A percentile compares a stretch with the other conserved stretches of the same genome.
Conservation (phyloP, 2,329 filamentous ascomycete genomes). For the Colletotrichum costaricense region DNA sequence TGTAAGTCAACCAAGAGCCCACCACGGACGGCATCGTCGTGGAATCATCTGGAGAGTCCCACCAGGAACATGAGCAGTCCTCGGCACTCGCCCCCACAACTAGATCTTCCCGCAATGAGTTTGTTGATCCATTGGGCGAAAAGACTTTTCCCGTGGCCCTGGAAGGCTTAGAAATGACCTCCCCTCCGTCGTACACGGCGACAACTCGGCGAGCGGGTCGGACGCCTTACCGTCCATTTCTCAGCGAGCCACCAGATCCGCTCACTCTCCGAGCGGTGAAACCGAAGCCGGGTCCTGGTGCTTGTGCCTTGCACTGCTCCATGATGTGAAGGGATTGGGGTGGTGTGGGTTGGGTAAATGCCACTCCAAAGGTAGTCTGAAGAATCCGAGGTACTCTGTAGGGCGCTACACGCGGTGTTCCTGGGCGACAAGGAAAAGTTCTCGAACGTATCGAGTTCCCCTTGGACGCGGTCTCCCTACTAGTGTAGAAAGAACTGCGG, state of each 20-base stretch:
- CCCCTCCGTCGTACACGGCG: conserved; percentile 19
- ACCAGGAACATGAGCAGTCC: not conserved
- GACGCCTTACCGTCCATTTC: not conserved
- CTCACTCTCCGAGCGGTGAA: conserved; percentile 21
- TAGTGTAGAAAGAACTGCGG: not conserved
- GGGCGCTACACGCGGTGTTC: conserved; percentile 12
- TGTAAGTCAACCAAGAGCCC: conserved; percentile 20
- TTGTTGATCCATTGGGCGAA: conserved; percentile 14
- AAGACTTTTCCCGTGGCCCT: conserved; percentile 9
- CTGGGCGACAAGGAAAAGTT: conserved; percentile 1
- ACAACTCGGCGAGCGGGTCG: conserved; percentile 32
- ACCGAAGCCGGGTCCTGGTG: not conserved
- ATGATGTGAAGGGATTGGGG: not conserved
- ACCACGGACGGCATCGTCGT: not conserved
- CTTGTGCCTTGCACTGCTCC: not conserved
- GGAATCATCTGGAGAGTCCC: conserved; percentile 35
- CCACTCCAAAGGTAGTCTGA: not conserved
- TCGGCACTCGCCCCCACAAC: conserved; percentile 13
- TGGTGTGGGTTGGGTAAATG: not conserved
- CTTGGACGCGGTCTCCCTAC: not conserved
- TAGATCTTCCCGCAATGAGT: conserved; percentile 13
- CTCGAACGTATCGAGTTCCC: conserved; percentile 8
- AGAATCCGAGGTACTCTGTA: not conserved
- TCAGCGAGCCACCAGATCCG: not conserved
- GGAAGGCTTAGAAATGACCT: conserved; percentile 19